A percentile compares a stretch with the other conserved stretches of the same genome.
Conservation (phyloP, 1,139 yeast species). For the Pichia sp. region DNA sequence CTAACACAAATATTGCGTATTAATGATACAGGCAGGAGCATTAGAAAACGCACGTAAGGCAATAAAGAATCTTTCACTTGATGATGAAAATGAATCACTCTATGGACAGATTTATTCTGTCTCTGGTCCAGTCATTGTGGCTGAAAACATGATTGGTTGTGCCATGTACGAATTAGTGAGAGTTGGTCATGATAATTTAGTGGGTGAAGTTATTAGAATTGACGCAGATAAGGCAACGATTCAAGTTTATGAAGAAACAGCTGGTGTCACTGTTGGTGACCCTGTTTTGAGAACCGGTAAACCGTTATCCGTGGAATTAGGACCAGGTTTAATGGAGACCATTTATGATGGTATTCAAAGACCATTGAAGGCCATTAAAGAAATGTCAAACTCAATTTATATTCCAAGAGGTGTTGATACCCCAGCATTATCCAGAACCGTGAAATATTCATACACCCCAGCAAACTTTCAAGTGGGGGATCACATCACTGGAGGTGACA, state of each 20-base stretch:
- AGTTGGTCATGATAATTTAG: conserved; percentile 94
- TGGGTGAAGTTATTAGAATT: conserved; percentile 97
- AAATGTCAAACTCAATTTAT: conserved; percentile 79
- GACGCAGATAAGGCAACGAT: conserved; percentile 95
- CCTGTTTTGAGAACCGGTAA: conserved; percentile 97
- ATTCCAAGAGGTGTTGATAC: conserved; percentile 98
- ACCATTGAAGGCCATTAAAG: conserved; percentile 89
- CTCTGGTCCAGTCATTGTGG: conserved; percentile 95
- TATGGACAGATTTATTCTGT: conserved; percentile 89
- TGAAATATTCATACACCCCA: conserved; percentile 82
- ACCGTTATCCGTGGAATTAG: conserved; percentile 95
- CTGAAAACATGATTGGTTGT: conserved; percentile 98
- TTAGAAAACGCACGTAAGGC: conserved; percentile 95
- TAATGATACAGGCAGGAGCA: conserved; percentile 70
- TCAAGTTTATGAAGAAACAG: conserved; percentile 98
- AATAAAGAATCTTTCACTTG: conserved; percentile 71
- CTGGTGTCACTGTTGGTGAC: conserved; percentile 98
- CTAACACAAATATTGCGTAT: not conserved
- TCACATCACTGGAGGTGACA: conserved; percentile 97
- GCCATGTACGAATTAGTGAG: conserved; percentile 98
- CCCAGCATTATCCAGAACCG: conserved; percentile 80
- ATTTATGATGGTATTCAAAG: conserved; percentile 99
- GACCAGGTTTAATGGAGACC: conserved; percentile 98
- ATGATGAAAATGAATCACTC: conserved; percentile 63
- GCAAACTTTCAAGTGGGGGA: conserved; percentile 80